Percentiles rank a stretch among this genome's conserved stretches.
phyloP scores from a whole-genome alignment of 2,329 filamentous ascomycete species.

The Drechslerella dactyloides region DNA sequence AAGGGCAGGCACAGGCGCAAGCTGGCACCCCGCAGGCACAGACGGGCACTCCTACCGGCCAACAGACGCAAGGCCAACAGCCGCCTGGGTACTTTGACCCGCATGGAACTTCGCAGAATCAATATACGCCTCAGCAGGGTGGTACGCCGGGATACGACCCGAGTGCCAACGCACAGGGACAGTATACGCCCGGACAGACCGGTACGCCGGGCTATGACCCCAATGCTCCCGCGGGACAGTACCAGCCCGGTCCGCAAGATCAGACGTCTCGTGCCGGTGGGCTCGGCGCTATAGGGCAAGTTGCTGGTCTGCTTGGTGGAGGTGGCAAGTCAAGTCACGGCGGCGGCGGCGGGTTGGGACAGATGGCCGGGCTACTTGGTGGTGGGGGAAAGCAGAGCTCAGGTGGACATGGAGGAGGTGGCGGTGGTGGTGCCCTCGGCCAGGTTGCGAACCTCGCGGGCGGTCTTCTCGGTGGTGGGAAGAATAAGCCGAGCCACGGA shows the following conservation, averaged over 20 bases:
- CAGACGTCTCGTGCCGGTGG: constrained; percentile 52
- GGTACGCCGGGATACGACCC: background rate
- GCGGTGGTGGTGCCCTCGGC: constrained; percentile 43
- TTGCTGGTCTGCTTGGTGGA: constrained; percentile 12
- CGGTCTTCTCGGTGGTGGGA: constrained; percentile 52
- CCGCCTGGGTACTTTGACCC: background rate
- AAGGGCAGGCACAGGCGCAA: constrained; percentile 24
- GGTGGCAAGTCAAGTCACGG: background rate
- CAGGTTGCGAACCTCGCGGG: constrained; percentile 46
- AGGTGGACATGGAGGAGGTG: constrained; percentile 36
- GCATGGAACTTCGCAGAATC: too few relatives aligned
- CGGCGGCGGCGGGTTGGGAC: constrained; percentile 19
- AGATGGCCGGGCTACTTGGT: constrained; percentile 13
- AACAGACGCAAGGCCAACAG: background rate
- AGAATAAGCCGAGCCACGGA: constrained; percentile 36
- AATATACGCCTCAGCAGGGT: constrained; percentile 38
- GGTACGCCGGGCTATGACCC: constrained; percentile 28
- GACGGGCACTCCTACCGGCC: background rate
- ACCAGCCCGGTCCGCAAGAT: constrained; percentile 37
- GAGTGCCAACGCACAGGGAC: constrained; percentile 34
- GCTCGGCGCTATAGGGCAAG: constrained; percentile 44
- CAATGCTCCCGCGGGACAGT: constrained; percentile 11
- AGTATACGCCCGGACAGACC: constrained; percentile 17
- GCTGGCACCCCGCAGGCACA: constrained; percentile 19
- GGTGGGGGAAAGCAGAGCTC: constrained; percentile 16